phyloP scores from a whole-genome alignment of 1,284 basidiomycete genomes.

The Fistulina hepatica region DNA sequence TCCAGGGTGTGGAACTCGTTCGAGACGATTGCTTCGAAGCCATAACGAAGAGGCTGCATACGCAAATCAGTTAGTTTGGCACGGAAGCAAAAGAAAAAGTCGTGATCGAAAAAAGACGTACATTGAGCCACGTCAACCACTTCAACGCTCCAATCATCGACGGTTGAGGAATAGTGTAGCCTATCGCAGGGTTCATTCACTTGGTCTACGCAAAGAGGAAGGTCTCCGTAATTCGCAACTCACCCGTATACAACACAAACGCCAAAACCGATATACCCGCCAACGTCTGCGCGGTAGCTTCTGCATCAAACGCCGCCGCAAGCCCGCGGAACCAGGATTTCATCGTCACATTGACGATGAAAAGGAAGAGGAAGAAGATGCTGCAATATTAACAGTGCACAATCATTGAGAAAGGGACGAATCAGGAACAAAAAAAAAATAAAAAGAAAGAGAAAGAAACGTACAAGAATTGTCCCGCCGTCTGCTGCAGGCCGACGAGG shows the following conservation, averaged over 20 bases:
- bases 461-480: conserved; percentile 51
- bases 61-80: conserved; percentile 1
- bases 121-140: conserved; percentile 39
- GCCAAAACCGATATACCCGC: conserved; percentile 38
- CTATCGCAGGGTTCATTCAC: too few species aligned
- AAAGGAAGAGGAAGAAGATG: conserved; percentile 38
- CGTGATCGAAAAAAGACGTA: conserved; percentile 15
- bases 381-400: too few species aligned
- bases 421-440: not conserved
- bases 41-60: conserved; percentile 27
- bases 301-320: conserved; percentile 34
- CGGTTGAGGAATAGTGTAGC: too few species aligned
- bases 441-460: conserved; percentile 15
- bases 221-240: too few species aligned
- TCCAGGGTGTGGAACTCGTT: conserved; percentile 45
- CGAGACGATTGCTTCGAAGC: conserved; percentile 37
- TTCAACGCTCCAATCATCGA: conserved; percentile 37
- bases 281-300: conserved; percentile 35
- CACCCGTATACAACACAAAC: conserved; percentile 42
- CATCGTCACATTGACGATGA: conserved; percentile 35
- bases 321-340: conserved; percentile 43
- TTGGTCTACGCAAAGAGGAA: too few species aligned
- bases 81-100: not conserved
- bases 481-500: conserved; percentile 44
- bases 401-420: not conserved